These are phyloP conservation scores for Trypanosoma conorhini DNA, from an alignment of 208 protist species.

Conservation along the genomic window DNA sequence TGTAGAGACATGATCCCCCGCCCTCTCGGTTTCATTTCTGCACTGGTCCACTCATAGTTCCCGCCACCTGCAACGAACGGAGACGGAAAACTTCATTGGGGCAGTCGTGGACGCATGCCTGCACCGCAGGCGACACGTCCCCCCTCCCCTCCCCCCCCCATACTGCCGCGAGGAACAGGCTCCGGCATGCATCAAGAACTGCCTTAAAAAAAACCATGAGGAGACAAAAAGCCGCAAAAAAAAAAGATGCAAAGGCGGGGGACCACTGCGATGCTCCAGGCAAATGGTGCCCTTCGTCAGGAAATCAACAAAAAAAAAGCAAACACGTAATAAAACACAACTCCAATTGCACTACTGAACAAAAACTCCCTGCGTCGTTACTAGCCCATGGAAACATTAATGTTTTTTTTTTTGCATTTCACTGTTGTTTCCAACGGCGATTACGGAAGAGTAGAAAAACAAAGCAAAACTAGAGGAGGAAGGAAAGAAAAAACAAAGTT, in stretches of 20 bases:
- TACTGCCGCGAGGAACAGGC: background rate
- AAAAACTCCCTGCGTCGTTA: background rate
- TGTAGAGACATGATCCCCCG: background rate
- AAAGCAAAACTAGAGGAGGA: background rate
- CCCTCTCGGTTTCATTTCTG: too few species aligned
- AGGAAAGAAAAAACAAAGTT: background rate
- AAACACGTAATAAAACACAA: slow-evolving; percentile 6
- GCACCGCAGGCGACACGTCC: background rate
- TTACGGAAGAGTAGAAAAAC: background rate
- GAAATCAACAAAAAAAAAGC: slow-evolving; percentile 6
- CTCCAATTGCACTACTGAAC: background rate
- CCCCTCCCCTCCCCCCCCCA: background rate
- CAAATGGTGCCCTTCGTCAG: background rate
- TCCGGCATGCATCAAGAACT: background rate
- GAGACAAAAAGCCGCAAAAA: background rate
- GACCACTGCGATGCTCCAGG: background rate
- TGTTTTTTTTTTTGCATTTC: background rate
- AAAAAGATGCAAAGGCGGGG: background rate
- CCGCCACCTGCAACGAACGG: too few species aligned
- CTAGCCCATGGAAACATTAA: background rate
- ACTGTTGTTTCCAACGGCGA: background rate
- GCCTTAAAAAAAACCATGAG: background rate
- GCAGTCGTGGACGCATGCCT: background rate
- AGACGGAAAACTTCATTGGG: background rate
- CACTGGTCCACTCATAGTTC: too few species aligned